Evolutionary conservation across 2,329 filamentous ascomycete species (phyloP).

Genomic region (Fusarium falciforme): DNA sequence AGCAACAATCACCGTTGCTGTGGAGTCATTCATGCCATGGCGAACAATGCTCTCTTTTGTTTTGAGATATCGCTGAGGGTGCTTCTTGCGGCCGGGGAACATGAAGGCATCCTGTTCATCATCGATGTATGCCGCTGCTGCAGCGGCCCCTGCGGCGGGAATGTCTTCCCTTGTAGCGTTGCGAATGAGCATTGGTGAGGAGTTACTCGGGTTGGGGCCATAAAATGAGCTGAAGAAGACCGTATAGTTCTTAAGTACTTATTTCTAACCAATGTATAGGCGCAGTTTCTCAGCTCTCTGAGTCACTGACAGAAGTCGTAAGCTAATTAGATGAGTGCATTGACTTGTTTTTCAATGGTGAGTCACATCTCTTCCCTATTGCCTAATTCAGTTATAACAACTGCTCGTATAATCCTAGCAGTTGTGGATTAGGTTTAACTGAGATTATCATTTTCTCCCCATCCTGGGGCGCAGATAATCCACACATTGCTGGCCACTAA

Average conservation of each 20-base stretch:
- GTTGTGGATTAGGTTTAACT: no score
- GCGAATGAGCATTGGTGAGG: neutral
- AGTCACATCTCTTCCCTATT: no score
- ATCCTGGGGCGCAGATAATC: no score
- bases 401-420: no score
- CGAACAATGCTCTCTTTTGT: neutral
- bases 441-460: no score
- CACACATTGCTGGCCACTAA: slow-evolving; percentile 77
- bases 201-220: neutral
- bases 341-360: no score
- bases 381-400: no score
- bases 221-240: neutral
- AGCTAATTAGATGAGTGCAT: no score
- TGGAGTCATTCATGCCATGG: neutral
- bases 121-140: neutral
- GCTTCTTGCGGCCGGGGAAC: neutral
- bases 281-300: neutral
- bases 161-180: neutral
- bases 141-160: neutral
- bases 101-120: neutral
- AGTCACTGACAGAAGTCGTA: neutral
- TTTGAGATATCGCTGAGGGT: neutral
- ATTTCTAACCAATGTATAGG: neutral
- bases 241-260: neutral
- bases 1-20: neutral